A percentile compares a stretch with the other conserved stretches of the same genome.
These are phyloP conservation scores for Colletotrichum horii DNA, from an alignment of 2,329 filamentous ascomycete species.

Conservation along the genomic window DNA sequence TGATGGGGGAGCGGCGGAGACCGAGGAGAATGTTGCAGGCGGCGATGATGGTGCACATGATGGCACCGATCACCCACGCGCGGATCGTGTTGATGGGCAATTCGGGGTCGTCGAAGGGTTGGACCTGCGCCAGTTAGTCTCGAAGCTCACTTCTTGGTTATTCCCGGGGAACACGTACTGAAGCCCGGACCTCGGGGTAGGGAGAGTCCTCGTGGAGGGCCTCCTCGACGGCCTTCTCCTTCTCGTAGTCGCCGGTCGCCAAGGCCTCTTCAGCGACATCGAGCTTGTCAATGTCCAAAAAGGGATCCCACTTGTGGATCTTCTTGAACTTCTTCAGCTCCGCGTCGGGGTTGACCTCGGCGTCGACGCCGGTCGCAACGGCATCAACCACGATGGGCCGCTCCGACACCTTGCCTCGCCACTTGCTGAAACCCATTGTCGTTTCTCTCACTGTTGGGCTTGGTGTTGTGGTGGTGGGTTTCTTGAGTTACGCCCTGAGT, in stretches of 20 bases:
- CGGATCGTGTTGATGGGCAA: conserved; percentile 62
- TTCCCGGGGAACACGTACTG: conserved; percentile 24
- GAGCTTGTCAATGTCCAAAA: conserved; percentile 56
- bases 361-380: conserved; percentile 41
- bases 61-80: conserved; percentile 61
- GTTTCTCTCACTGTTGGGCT: not conserved
- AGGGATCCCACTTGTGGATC: conserved; percentile 62
- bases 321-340: conserved; percentile 49
- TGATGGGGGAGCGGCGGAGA: conserved; percentile 53
- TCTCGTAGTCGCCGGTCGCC: conserved; percentile 46
- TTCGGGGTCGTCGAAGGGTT: conserved; percentile 49
- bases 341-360: conserved; percentile 42
- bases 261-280: conserved; percentile 56
- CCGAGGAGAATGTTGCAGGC: conserved; percentile 61
- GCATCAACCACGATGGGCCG: conserved; percentile 42
- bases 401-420: conserved; percentile 50
- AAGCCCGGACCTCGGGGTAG: conserved; percentile 52
- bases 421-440: conserved; percentile 38
- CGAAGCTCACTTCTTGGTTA: rapidly evolving
- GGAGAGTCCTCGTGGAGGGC: conserved; percentile 60
- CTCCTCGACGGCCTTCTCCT: conserved; percentile 50
- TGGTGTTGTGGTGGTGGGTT: not conserved
- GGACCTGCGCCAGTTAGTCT: not conserved
- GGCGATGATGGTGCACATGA: conserved; percentile 63
- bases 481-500: not conserved